These are phyloP conservation scores for Sinapis alba DNA, from an alignment of 441 rosid species.

Conservation along the genomic window DNA sequence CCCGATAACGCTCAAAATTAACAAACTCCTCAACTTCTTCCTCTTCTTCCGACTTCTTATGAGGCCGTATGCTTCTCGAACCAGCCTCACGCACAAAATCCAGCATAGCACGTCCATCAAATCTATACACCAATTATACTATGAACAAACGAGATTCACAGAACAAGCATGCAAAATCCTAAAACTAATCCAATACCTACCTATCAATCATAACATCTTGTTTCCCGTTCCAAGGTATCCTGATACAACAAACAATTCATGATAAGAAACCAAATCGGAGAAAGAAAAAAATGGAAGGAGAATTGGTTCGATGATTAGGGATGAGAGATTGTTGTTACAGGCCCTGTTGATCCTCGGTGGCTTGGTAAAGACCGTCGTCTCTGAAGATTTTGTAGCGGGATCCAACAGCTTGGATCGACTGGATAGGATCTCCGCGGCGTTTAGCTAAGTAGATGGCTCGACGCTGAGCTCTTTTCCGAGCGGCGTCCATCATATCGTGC, in stretches of 20 bases:
- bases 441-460: constrained; percentile 89
- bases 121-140: constrained; percentile 42
- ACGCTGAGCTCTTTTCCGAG: constrained; percentile 94
- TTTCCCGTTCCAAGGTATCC: constrained; percentile 97
- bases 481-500: constrained; percentile 99
- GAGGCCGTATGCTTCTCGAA: constrained; percentile 44
- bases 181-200: constrained; percentile 48
- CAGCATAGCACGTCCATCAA: constrained; percentile 95
- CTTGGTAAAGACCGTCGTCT: constrained; percentile 90
- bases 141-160: constrained; percentile 6
- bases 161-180: not conserved
- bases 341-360: constrained; percentile 91
- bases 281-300: not conserved
- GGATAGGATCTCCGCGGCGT: constrained; percentile 95
- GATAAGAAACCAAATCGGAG: not conserved
- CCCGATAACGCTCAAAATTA: constrained; percentile 99
- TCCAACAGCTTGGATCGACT: constrained; percentile 77
- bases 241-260: constrained; percentile 15
- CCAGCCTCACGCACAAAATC: constrained; percentile 90
- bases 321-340: constrained; percentile 43
- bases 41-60: constrained; percentile 80
- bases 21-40: constrained; percentile 99
- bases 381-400: constrained; percentile 74
- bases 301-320: not conserved
- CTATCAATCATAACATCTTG: constrained; percentile 82